phyloP scores from a whole-genome alignment of 2,329 filamentous ascomycete species.

The Colletotrichum eleusines region DNA sequence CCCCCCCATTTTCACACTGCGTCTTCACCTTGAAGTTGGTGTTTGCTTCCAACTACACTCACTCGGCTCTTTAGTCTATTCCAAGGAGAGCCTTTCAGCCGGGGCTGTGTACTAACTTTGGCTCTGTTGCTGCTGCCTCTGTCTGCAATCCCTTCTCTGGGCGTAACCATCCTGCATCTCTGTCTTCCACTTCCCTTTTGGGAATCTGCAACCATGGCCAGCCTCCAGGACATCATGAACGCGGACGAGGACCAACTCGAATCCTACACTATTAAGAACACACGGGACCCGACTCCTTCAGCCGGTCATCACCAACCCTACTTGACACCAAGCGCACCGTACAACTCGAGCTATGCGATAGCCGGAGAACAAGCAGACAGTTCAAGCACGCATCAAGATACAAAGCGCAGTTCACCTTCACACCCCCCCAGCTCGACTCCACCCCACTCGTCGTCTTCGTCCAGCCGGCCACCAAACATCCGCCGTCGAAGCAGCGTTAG shows the following conservation, averaged over 20 bases:
- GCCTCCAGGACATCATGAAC: constrained; percentile 69
- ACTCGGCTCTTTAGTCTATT: constrained; percentile 49
- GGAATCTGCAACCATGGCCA: constrained; percentile 62
- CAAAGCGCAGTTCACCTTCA: constrained; percentile 52
- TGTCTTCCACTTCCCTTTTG: constrained; percentile 53
- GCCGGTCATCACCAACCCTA: constrained; percentile 51
- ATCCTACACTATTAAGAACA: constrained; percentile 60
- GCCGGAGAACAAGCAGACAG: constrained; percentile 50
- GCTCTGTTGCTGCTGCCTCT: constrained; percentile 47
- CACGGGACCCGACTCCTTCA: constrained; percentile 52
- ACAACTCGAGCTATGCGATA: constrained; percentile 56
- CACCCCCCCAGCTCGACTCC: constrained; percentile 49
- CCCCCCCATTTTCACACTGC: constrained; percentile 42
- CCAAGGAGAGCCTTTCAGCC: constrained; percentile 51
- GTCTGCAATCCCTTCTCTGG: constrained; percentile 32
- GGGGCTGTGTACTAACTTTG: constrained; percentile 63
- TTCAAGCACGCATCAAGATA: constrained; percentile 50
- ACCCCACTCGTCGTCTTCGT: constrained; percentile 45
- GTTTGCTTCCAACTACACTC: constrained; percentile 50
- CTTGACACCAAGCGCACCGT: constrained; percentile 49
- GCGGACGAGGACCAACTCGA: constrained; percentile 62
- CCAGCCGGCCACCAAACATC: constrained; percentile 38
- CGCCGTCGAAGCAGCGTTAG: constrained; percentile 61
- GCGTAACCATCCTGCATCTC: constrained; percentile 34
- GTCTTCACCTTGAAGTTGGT: constrained; percentile 45